Base-by-base conservation (phyloP, 164 flowering plant genomes). In the Liquidambar formosana region DNA sequence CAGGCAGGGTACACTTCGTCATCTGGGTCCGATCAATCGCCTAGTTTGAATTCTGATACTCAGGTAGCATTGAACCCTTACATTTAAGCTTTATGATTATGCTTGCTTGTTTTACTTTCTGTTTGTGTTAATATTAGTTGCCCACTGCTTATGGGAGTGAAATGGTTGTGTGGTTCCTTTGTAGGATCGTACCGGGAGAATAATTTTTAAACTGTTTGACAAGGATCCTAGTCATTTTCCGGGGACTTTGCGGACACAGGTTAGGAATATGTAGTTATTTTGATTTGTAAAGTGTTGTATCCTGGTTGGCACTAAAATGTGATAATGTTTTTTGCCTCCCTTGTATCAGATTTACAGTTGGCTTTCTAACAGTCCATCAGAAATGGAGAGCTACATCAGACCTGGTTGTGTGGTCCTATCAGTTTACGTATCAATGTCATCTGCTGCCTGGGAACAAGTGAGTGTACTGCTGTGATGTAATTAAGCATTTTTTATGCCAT, bases 321-420 rank as follows among this genome's bases (percentile, higher is more conserved):
- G 18, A 38, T 43, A n/a, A 8, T 9, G 23, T 51, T 49, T 27
- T 15, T 44, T 65, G 18, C 13, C 27, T 15, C 26, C n/a, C 18
- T 33, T 67, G 18, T 68, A 78, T 63, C 87, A 94, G 98, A 87
- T 94, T 19, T 80, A 70, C 64, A 81, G 78, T 63, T 94, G 98
- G 98, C 98, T 94, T 73, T 79, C 94, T 57, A 85, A 80, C 68
- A 80, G 96, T 72, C 98, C 98, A 25, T 81, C 95, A 15, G 97
- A 94, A 57, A 89, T 94, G 84, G 98, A 94, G 78, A 89, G 98
- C 79, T 89, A 90, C 77, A 94, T 94, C 19, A 80, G 98, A 70
- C 98, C 98, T 61, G 98, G 98, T 45, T 94, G 98, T 77, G 87
- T 94, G 69, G 87, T 92, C 71, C 77, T 94, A 19, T 81, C 96